Conservation (phyloP, 768 basidiomycete genomes). For the Lactarius indigo region DNA sequence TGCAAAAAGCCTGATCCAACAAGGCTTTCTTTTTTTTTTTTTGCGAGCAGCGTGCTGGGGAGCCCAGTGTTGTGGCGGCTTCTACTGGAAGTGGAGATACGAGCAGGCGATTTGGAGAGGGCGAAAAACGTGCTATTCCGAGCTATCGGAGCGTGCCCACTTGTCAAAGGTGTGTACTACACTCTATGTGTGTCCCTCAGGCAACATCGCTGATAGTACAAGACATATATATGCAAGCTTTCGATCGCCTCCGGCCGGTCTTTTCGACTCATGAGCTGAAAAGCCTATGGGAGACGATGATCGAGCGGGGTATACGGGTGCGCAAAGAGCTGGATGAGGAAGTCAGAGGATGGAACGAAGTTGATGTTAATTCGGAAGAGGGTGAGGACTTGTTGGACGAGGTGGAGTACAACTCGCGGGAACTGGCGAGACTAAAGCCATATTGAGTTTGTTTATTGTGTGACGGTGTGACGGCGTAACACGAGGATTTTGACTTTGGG, state of each 20-base stretch:
- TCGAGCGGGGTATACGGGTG: conserved; percentile 66
- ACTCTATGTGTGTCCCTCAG: background rate
- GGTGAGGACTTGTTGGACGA: conserved; percentile 39
- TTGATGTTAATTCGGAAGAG: conserved; percentile 23
- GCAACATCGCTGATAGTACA: conserved; percentile 19
- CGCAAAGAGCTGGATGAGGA: conserved; percentile 58
- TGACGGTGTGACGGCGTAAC: conserved; percentile 13
- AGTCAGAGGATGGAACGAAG: conserved; percentile 44
- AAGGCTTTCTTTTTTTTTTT: background rate
- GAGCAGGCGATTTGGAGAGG: conserved; percentile 48
- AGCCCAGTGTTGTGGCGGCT: conserved; percentile 70
- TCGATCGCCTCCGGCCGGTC: conserved; percentile 60
- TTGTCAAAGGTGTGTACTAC: conserved; percentile 58
- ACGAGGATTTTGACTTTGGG: background rate
- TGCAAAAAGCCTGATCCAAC: conserved; percentile 6
- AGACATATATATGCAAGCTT: conserved; percentile 75
- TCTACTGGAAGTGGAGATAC: conserved; percentile 76
- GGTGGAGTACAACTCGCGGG: conserved; percentile 56
- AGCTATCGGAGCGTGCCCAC: conserved; percentile 70
- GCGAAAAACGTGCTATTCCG: conserved; percentile 75
- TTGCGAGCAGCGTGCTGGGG: conserved; percentile 50
- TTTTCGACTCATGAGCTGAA: conserved; percentile 61
- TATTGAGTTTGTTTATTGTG: conserved; percentile 39
- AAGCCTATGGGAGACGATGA: conserved; percentile 68
- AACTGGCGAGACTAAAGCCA: conserved; percentile 59